These are phyloP conservation scores for Aspergillus ruber DNA, from an alignment of 2,329 filamentous ascomycete species.

Conservation along the genomic window DNA sequence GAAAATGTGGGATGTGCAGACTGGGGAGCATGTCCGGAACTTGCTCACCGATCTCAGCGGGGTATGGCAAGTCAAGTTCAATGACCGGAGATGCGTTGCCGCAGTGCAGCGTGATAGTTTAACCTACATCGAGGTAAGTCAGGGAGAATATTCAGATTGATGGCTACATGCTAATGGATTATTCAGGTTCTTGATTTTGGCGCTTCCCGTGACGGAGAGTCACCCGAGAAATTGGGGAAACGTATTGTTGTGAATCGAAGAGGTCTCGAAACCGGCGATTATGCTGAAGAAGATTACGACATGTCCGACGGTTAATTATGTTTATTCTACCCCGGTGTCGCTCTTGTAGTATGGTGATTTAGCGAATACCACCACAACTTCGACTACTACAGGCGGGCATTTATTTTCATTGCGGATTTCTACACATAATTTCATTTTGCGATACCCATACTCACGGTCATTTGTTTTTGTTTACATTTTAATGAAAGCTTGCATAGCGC, in stretches of 20 bases:
- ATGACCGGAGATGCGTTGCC: conserved; percentile 88
- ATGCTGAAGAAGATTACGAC: conserved; percentile 29
- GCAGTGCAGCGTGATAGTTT: conserved; percentile 88
- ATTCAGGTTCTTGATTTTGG: conserved; percentile 91
- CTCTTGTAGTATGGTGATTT: too few species aligned
- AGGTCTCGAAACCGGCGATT: conserved; percentile 31
- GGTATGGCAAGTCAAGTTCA: conserved; percentile 99
- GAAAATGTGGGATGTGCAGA: conserved; percentile 97
- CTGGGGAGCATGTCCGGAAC: conserved; percentile 86
- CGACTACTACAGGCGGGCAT: not conserved
- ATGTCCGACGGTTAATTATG: conserved; percentile 15
- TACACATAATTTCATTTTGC: conserved; percentile 20
- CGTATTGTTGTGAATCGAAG: conserved; percentile 54
- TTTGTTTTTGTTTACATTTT: conserved; percentile 16
- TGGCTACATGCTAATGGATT: conserved; percentile 9
- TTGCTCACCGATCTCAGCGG: conserved; percentile 86
- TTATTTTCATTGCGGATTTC: conserved; percentile 12
- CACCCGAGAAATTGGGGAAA: conserved; percentile 68
- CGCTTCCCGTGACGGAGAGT: conserved; percentile 79
- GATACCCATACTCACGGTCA: conserved; percentile 33
- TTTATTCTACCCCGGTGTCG: not conserved
- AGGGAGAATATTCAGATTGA: not conserved
- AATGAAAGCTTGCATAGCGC: conserved; percentile 34
- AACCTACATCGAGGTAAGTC: conserved; percentile 88
- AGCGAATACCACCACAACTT: not conserved